Evolutionary conservation across 75 land plant genomes (phyloP).

Genomic region (Sequoiadendron giganteum): DNA sequence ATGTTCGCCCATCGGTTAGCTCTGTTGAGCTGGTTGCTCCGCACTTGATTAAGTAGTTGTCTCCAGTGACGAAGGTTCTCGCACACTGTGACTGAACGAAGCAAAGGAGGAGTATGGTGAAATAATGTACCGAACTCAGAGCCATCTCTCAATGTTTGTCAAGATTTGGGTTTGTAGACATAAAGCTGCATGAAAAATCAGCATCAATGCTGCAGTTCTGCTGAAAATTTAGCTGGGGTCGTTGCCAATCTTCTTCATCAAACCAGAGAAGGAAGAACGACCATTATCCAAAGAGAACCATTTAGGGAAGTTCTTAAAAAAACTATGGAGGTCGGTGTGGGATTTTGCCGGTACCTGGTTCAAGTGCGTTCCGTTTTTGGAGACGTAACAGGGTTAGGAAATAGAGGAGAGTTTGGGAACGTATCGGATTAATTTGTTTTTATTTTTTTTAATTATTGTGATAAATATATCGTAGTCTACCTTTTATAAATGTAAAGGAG

Average conservation of each 20-base stretch:
- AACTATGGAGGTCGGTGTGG: neutral
- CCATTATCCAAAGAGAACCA: neutral
- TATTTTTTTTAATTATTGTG: too few species aligned
- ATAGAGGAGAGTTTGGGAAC: neutral
- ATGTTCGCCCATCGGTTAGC: constrained; percentile 60
- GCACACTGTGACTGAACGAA: constrained; percentile 14
- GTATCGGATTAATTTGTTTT: too few species aligned
- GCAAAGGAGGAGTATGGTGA: neutral
- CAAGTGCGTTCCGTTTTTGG: neutral
- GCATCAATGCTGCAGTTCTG: neutral
- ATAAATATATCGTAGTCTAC: neutral
- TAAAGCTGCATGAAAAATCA: neutral
- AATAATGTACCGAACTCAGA: neutral
- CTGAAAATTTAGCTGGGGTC: neutral
- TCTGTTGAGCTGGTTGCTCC: constrained; percentile 42
- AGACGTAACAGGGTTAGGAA: neutral
- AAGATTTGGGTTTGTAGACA: neutral
- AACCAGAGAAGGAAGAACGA: neutral
- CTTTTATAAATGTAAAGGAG: too few species aligned
- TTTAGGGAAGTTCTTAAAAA: neutral
- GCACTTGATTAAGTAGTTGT: constrained; percentile 70
- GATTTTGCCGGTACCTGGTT: neutral
- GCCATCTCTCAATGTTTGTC: neutral
- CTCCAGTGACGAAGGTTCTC: constrained; percentile 30
- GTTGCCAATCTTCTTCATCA: neutral